Percentiles rank a stretch among this genome's conserved stretches.
These are phyloP conservation scores for Thielaviopsis populi DNA, from an alignment of 2,329 filamentous ascomycete genomes.

Conservation along the genomic window DNA sequence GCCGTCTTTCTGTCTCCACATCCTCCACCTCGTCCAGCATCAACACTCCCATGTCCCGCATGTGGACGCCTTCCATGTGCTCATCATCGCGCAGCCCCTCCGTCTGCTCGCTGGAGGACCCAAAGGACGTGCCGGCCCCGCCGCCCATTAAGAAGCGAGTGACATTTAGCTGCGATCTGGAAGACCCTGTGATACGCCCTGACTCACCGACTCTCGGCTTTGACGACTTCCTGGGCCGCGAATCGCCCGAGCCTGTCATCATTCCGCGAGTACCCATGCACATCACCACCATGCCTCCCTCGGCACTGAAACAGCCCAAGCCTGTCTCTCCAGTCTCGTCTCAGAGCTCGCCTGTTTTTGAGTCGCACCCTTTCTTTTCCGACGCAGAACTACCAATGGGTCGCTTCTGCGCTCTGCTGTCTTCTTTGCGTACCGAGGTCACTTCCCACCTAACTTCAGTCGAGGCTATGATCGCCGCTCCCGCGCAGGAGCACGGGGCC, in stretches of 20 bases:
- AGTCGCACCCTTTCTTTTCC: constrained; percentile 23
- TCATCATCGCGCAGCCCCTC: constrained; percentile 37
- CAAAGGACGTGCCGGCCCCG: constrained; percentile 11
- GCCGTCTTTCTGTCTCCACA: constrained; percentile 26
- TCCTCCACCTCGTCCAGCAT: constrained; percentile 24
- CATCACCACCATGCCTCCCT: constrained; percentile 16
- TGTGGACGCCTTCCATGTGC: constrained; percentile 29
- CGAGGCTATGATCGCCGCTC: constrained; percentile 26
- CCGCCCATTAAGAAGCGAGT: constrained; percentile 26
- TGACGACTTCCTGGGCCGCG: constrained; percentile 27
- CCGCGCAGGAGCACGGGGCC: constrained; percentile 10
- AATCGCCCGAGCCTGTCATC: constrained; percentile 17
- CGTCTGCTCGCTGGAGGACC: constrained; percentile 27
- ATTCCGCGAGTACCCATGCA: constrained; percentile 15
- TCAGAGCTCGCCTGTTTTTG: neutral
- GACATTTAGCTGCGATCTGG: constrained; percentile 25
- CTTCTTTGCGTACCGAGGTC: constrained; percentile 35
- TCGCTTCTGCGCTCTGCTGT: constrained; percentile 35
- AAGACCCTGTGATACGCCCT: constrained; percentile 37
- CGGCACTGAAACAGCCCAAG: constrained; percentile 15
- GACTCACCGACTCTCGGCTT: constrained; percentile 47
- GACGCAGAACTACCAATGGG: constrained; percentile 29
- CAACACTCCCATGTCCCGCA: constrained; percentile 31
- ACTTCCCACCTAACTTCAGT: constrained; percentile 33
- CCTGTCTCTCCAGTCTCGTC: constrained; percentile 9